Conservation (phyloP, 2,329 filamentous ascomycete genomes). For the Fusarium sacchari region DNA sequence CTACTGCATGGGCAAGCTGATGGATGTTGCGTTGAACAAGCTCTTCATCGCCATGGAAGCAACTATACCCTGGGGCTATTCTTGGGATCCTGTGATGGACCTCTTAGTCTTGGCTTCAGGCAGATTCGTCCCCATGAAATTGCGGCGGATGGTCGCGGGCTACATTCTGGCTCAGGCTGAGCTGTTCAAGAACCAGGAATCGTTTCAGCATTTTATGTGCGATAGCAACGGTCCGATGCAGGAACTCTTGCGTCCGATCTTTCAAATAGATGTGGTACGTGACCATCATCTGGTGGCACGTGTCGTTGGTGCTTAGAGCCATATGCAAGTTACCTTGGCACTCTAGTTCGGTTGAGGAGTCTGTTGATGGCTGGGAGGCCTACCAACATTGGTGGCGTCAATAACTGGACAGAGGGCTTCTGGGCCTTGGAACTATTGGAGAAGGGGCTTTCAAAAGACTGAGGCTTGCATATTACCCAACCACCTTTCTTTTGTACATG, state of each 20-base stretch:
- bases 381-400: not conserved
- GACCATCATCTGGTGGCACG: accelerated
- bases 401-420: not conserved
- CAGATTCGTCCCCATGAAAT: accelerated
- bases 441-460: accelerated
- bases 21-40: not conserved
- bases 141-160: not conserved
- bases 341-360: not conserved
- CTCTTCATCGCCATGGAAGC: not conserved
- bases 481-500: too few species aligned
- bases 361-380: not conserved
- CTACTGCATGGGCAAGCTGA: not conserved
- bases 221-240: not conserved
- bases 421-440: not conserved
- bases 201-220: not conserved
- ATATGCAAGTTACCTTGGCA: accelerated
- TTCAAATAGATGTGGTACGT: not conserved
- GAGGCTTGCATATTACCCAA: not conserved
- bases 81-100: not conserved
- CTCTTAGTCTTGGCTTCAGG: not conserved
- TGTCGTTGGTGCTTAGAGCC: not conserved
- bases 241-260: not conserved
- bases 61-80: not conserved
- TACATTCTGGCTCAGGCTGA: not conserved
- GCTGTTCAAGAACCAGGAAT: not conserved